Conservation (phyloP, 768 basidiomycete species). For the Lenzites betulinus region DNA sequence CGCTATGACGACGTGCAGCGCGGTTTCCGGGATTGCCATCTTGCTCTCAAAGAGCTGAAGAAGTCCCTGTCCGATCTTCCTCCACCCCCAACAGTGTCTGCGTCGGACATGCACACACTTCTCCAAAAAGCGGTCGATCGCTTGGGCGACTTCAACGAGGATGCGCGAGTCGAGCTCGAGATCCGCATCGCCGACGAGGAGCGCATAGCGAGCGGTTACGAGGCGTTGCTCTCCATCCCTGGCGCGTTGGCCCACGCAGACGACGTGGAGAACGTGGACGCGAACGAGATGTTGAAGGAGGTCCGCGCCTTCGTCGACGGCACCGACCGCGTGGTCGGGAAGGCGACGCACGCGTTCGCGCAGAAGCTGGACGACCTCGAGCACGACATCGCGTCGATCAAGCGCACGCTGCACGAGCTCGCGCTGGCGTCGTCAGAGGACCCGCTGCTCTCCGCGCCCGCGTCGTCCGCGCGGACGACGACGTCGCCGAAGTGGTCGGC, state of each 20-base stretch:
- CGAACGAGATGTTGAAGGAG: constrained; percentile 47
- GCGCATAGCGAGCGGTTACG: constrained; percentile 64
- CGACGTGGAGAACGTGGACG: constrained; percentile 25
- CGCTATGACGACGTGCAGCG: constrained; percentile 65
- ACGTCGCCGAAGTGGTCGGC: constrained; percentile 38
- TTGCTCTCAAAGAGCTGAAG: constrained; percentile 62
- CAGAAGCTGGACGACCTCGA: constrained; percentile 71
- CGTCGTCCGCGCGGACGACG: constrained; percentile 14
- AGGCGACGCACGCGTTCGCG: constrained; percentile 49
- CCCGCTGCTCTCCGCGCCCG: constrained; percentile 4
- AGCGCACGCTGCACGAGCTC: constrained; percentile 56
- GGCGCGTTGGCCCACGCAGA: constrained; percentile 42
- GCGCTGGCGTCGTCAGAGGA: constrained; percentile 18
- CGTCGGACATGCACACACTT: constrained; percentile 28
- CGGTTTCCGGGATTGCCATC: constrained; percentile 69
- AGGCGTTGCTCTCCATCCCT: constrained; percentile 63
- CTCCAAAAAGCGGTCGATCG: constrained; percentile 58
- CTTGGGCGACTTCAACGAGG: constrained; percentile 74
- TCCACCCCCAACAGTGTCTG: not conserved
- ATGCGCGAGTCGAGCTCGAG: constrained; percentile 81
- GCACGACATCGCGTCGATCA: constrained; percentile 74
- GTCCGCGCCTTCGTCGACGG: constrained; percentile 61
- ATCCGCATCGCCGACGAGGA: constrained; percentile 75
- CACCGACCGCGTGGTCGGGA: constrained; percentile 47
- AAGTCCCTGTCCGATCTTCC: constrained; percentile 32